Percentiles rank a stretch among this genome's conserved stretches.
Evolutionary conservation across 1,284 basidiomycete species (phyloP).

Genomic region (Testicularia cyperi): DNA sequence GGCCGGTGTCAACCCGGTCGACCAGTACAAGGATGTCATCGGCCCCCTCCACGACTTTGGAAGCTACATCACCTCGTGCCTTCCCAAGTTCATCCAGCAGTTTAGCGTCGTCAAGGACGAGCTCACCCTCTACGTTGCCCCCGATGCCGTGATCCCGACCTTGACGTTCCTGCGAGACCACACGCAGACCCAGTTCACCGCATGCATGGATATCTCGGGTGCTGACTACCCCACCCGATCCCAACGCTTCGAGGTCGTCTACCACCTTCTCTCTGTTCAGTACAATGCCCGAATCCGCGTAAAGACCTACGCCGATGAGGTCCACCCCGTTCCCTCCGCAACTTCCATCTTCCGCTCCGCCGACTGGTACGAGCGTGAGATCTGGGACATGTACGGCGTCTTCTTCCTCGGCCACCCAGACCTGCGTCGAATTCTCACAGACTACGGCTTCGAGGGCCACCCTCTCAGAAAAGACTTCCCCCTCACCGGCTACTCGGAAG

Average conservation of each 20-base stretch:
- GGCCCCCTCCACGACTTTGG: slow-evolving; percentile 56
- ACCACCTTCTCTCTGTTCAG: slow-evolving; percentile 84
- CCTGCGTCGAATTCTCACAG: slow-evolving; percentile 92
- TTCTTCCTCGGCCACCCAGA: slow-evolving; percentile 97
- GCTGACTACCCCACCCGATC: slow-evolving; percentile 92
- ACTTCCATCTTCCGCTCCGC: slow-evolving; percentile 81
- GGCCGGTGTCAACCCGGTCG: slow-evolving; percentile 54
- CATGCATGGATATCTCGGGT: slow-evolving; percentile 87
- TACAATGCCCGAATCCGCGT: slow-evolving; percentile 79
- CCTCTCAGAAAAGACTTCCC: slow-evolving; percentile 98
- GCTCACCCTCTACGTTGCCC: slow-evolving; percentile 83
- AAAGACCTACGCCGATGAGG: slow-evolving; percentile 96
- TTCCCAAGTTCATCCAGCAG: slow-evolving; percentile 59
- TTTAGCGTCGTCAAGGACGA: slow-evolving; percentile 79
- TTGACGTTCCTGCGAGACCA: slow-evolving; percentile 95
- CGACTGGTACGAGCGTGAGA: slow-evolving; percentile 98
- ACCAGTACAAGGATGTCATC: slow-evolving; percentile 37
- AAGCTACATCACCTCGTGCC: slow-evolving; percentile 54
- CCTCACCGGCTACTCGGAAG: slow-evolving; percentile 92
- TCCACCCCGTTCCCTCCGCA: slow-evolving; percentile 87
- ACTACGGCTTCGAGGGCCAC: slow-evolving; percentile 99
- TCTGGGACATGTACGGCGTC: slow-evolving; percentile 97
- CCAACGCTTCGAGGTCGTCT: slow-evolving; percentile 95
- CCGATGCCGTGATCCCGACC: slow-evolving; percentile 78
- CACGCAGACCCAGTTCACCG: slow-evolving; percentile 91